phyloP scores from a whole-genome alignment of 805 yeast species.

The Kuraishia ogatae region DNA sequence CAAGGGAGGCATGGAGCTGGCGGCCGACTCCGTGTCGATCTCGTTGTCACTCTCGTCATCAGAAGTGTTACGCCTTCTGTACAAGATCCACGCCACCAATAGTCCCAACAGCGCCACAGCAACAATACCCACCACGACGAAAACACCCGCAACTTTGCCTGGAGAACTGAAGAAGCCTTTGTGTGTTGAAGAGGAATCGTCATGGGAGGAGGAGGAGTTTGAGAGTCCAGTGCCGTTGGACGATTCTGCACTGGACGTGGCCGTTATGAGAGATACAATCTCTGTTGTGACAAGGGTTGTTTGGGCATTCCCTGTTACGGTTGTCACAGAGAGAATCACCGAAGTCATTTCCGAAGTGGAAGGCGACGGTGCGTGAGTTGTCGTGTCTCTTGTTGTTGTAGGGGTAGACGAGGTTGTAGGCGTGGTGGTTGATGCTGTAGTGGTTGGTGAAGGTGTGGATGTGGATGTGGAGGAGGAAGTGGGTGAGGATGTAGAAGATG shows the following conservation, averaged over 20 bases:
- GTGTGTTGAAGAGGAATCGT: constrained; percentile 6
- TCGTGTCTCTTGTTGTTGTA: not conserved
- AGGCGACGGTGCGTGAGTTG: constrained; percentile 2
- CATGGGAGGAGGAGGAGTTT: not conserved
- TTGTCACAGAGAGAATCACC: constrained; percentile 10
- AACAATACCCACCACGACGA: constrained; percentile 69
- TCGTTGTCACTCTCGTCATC: constrained; percentile 2
- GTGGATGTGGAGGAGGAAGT: not conserved
- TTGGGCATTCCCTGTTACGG: constrained; percentile 13
- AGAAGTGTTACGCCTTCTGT: constrained; percentile 3
- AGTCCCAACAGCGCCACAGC: constrained; percentile 33
- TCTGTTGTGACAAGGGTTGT: constrained; percentile 17
- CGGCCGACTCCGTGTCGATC: not conserved
- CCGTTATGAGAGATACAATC: constrained; percentile 1
- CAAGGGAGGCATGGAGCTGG: not conserved
- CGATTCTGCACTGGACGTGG: not conserved
- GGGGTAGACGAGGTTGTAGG: not conserved
- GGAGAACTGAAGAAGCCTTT: constrained; percentile 52
- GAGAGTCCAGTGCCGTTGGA: not conserved
- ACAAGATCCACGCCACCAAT: constrained; percentile 30
- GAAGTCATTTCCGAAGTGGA: constrained; percentile 6
- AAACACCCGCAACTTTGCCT: constrained; percentile 82
- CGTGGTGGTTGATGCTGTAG: constrained; percentile 1
- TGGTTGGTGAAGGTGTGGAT: constrained; percentile 2
- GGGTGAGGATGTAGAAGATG: constrained; percentile 1